These are phyloP conservation scores for Lactarius akahatsu DNA, from an alignment of 768 basidiomycete species.

Conservation along the genomic window DNA sequence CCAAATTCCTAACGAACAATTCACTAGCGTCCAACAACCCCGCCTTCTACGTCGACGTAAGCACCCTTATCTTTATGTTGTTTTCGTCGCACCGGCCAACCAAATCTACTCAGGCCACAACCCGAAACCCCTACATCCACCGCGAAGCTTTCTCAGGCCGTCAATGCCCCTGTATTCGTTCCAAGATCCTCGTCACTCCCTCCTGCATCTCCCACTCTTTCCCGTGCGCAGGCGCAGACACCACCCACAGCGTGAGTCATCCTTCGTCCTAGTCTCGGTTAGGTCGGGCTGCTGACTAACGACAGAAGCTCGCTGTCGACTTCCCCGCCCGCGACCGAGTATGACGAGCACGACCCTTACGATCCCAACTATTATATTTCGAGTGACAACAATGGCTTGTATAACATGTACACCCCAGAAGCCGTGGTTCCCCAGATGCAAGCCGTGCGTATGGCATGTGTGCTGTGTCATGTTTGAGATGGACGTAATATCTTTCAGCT, in stretches of 20 bases:
- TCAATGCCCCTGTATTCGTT: conserved; percentile 84
- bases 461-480: conserved; percentile 26
- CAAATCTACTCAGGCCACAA: conserved; percentile 17
- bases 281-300: conserved; percentile 4
- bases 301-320: conserved; percentile 25
- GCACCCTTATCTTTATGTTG: conserved; percentile 14
- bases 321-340: conserved; percentile 30
- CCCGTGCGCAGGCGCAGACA: conserved; percentile 29
- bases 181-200: conserved; percentile 53
- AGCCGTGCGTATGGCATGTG: conserved; percentile 30
- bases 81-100: not conserved
- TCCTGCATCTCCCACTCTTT: conserved; percentile 29
- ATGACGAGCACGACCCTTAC: conserved; percentile 36
- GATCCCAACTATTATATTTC: conserved; percentile 33
- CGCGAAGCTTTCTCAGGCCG: conserved; percentile 56
- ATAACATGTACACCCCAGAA: conserved; percentile 32
- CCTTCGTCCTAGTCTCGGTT: not conserved
- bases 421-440: conserved; percentile 39
- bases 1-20: not conserved
- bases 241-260: conserved; percentile 28
- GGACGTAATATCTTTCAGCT: conserved; percentile 28
- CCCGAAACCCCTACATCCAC: conserved; percentile 28
- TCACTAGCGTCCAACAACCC: conserved; percentile 27
- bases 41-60: conserved; percentile 24
- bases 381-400: conserved; percentile 30